Conservation (phyloP, 2,329 filamentous ascomycete species). For the Diaporthe sp. region DNA sequence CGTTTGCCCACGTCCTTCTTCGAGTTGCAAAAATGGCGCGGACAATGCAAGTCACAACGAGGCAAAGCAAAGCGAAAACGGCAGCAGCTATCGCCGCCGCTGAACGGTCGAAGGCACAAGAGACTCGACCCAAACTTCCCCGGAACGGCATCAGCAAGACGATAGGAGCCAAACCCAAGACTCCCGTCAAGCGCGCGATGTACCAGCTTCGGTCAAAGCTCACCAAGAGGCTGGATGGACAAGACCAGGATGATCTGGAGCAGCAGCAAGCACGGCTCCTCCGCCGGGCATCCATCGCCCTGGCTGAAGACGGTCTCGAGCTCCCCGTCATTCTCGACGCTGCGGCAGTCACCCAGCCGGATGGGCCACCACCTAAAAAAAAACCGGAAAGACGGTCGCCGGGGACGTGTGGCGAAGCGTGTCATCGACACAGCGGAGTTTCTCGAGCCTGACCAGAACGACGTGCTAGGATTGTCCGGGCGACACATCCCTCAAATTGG, state of each 20-base stretch:
- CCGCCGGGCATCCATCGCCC: conserved; percentile 1
- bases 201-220: background rate
- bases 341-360: background rate
- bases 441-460: background rate
- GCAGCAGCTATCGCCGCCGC: background rate
- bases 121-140: background rate
- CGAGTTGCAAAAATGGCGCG: background rate
- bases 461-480: background rate
- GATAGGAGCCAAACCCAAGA: background rate
- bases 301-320: background rate
- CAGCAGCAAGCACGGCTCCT: background rate
- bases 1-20: background rate
- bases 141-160: background rate
- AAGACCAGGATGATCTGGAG: background rate
- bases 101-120: background rate
- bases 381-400: background rate
- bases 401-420: background rate
- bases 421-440: background rate
- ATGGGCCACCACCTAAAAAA: background rate
- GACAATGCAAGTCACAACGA: background rate
- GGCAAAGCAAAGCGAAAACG: no score
- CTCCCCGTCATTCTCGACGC: conserved; percentile 11
- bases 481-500: background rate
- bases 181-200: background rate
- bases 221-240: background rate